A percentile compares a stretch with the other conserved stretches of the same genome.
These are phyloP conservation scores for Cordyceps sp. DNA, from an alignment of 2,329 filamentous ascomycete species.

Conservation along the genomic window DNA sequence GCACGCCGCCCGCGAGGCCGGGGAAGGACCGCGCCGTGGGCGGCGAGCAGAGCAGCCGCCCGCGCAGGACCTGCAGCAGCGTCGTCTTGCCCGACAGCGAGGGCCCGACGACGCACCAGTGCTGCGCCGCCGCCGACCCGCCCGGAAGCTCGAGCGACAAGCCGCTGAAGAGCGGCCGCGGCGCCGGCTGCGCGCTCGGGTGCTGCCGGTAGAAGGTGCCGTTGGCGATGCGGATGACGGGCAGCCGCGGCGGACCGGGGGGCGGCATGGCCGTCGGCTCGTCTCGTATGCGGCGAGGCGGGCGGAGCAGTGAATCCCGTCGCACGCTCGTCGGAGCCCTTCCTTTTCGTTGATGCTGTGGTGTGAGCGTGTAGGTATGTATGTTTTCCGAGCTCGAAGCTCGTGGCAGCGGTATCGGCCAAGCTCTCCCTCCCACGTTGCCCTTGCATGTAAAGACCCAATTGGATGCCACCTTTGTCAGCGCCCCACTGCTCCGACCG, in stretches of 20 bases:
- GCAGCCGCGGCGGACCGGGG: conserved; percentile 18
- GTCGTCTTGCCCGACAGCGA: conserved; percentile 67
- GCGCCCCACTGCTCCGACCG: too few species aligned
- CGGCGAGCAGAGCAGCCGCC: conserved; percentile 59
- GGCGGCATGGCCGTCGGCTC: neutral
- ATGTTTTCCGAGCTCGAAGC: too few species aligned
- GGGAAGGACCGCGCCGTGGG: conserved; percentile 64
- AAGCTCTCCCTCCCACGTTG: too few species aligned
- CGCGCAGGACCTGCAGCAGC: conserved; percentile 63
- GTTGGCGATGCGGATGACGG: conserved; percentile 57
- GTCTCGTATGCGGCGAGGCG: too few species aligned
- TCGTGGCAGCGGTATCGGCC: too few species aligned
- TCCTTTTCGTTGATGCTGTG: too few species aligned
- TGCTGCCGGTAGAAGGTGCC: conserved; percentile 73
- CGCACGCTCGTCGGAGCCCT: too few species aligned
- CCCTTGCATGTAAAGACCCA: too few species aligned
- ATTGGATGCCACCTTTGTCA: too few species aligned
- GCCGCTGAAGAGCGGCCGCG: conserved; percentile 50
- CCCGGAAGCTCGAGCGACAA: conserved; percentile 56
- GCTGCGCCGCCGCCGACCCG: conserved; percentile 28
- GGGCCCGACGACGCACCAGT: conserved; percentile 76
- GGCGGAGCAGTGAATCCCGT: too few species aligned
- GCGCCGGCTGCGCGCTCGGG: conserved; percentile 32
- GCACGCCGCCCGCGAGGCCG: conserved; percentile 49
- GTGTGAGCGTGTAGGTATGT: too few species aligned